phyloP scores from a whole-genome alignment of 441 rosid species.

The Erodium trifolium region DNA sequence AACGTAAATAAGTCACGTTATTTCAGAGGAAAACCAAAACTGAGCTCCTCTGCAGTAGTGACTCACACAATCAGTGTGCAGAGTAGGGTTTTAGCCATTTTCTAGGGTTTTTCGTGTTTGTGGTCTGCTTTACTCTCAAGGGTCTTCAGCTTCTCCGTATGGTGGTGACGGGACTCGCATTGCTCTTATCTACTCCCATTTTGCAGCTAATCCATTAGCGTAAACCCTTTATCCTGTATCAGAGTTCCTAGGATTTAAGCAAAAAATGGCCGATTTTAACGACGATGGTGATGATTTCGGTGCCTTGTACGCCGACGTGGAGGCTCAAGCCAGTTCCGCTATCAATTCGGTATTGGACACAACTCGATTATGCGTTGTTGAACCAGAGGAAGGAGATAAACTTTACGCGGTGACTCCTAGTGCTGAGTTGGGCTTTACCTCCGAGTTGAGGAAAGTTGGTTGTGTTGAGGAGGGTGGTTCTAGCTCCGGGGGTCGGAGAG shows the following conservation, averaged over 20 bases:
- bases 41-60: neutral
- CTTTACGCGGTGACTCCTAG: neutral
- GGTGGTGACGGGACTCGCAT: neutral
- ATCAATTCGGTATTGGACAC: slow-evolving; percentile 18
- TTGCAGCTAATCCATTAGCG: neutral
- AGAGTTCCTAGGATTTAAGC: neutral
- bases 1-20: neutral
- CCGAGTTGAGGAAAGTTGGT: neutral
- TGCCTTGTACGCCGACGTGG: slow-evolving; percentile 46
- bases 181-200: neutral
- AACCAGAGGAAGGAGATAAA: slow-evolving; percentile 13
- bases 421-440: neutral
- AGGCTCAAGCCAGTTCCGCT: slow-evolving; percentile 28
- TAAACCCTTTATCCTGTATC: neutral
- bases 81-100: neutral
- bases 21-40: neutral
- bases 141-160: neutral
- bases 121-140: too few species aligned
- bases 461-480: too few species aligned
- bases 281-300: slow-evolving; percentile 55
- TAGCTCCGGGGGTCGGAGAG: neutral
- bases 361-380: slow-evolving; percentile 14
- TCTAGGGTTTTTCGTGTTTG: neutral
- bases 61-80: neutral
- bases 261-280: slow-evolving; percentile 29